Evolutionary conservation across 192 early-diverging fungal genomes (phyloP).

Genomic region (Backusella circina): DNA sequence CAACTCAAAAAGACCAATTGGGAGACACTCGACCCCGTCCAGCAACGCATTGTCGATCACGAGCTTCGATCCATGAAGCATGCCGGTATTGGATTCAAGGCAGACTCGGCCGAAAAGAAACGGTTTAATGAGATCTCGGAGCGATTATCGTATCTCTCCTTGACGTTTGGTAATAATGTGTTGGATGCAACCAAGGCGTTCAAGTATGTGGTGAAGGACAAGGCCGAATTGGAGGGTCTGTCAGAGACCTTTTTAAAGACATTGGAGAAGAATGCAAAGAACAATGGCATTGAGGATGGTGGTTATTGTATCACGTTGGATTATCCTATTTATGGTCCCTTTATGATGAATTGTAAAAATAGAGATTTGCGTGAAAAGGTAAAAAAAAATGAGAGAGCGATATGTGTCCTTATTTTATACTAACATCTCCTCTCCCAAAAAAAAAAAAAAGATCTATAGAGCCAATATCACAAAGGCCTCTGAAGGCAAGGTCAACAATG

Average conservation of each 20-base stretch:
- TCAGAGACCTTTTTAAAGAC: slow-evolving; percentile 37
- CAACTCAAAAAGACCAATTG: slow-evolving; percentile 36
- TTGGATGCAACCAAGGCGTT: slow-evolving; percentile 57
- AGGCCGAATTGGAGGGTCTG: slow-evolving; percentile 41
- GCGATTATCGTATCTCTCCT: slow-evolving; percentile 43
- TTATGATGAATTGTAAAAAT: slow-evolving; percentile 57
- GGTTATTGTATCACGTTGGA: slow-evolving; percentile 55
- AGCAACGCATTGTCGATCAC: slow-evolving; percentile 50
- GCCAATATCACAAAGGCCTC: slow-evolving; percentile 52
- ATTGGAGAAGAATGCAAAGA: slow-evolving; percentile 41
- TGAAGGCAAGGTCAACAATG: slow-evolving; percentile 45
- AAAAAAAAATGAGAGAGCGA: neutral
- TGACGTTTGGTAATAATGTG: slow-evolving; percentile 49
- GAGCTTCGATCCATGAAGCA: slow-evolving; percentile 46
- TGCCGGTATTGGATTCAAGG: slow-evolving; percentile 43
- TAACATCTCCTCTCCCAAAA: too few species aligned
- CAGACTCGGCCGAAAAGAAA: slow-evolving; percentile 37
- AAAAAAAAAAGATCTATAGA: slow-evolving; percentile 36
- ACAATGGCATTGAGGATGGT: slow-evolving; percentile 33
- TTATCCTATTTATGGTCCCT: slow-evolving; percentile 45
- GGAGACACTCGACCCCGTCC: slow-evolving; percentile 37
- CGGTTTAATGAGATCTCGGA: slow-evolving; percentile 52
- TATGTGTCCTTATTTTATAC: too few species aligned
- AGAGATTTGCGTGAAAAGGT: slow-evolving; percentile 48
- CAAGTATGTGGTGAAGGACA: slow-evolving; percentile 38